phyloP scores from a whole-genome alignment of 768 basidiomycete species.

The Cystofilobasidium capitatum region DNA sequence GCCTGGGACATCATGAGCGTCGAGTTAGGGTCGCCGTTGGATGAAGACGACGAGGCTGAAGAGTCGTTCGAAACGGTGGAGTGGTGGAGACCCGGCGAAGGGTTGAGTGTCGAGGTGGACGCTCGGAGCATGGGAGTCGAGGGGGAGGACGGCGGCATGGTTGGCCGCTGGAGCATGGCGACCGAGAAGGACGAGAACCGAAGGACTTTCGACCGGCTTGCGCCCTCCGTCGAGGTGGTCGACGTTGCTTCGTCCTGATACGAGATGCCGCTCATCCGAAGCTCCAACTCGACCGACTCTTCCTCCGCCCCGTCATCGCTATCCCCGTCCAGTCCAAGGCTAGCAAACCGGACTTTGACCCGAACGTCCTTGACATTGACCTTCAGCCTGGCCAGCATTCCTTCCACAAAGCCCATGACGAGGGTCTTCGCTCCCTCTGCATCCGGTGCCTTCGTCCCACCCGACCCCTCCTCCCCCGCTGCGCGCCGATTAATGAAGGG shows the following conservation, averaged over 20 bases:
- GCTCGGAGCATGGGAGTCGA: constrained; percentile 27
- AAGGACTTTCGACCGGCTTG: constrained; percentile 20
- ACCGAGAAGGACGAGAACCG: constrained; percentile 44
- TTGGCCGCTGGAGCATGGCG: constrained; percentile 10
- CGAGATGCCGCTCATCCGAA: constrained; percentile 12
- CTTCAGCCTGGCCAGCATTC: constrained; percentile 37
- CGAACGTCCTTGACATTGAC: constrained; percentile 34
- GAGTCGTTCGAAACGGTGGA: constrained; percentile 27
- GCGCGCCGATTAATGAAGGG: constrained; percentile 9
- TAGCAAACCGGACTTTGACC: constrained; percentile 28
- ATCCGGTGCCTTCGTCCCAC: neutral
- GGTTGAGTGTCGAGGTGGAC: neutral
- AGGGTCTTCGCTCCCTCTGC: constrained; percentile 32
- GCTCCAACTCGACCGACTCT: constrained; percentile 6
- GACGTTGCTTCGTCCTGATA: neutral
- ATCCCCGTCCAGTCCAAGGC: neutral
- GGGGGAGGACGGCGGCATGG: neutral
- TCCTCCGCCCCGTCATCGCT: neutral
- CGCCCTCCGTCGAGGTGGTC: neutral
- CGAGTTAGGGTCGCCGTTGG: constrained; percentile 33
- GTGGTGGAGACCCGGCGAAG: constrained; percentile 6
- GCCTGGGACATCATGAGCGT: constrained; percentile 40
- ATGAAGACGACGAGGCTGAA: constrained; percentile 21
- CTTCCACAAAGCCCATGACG: constrained; percentile 39
- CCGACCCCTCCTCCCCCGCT: neutral